Percentiles rank a stretch among this genome's conserved stretches.
These are phyloP conservation scores for Tetragonia tetragonoides DNA, from an alignment of 148 eudicot species.

Conservation along the genomic window DNA sequence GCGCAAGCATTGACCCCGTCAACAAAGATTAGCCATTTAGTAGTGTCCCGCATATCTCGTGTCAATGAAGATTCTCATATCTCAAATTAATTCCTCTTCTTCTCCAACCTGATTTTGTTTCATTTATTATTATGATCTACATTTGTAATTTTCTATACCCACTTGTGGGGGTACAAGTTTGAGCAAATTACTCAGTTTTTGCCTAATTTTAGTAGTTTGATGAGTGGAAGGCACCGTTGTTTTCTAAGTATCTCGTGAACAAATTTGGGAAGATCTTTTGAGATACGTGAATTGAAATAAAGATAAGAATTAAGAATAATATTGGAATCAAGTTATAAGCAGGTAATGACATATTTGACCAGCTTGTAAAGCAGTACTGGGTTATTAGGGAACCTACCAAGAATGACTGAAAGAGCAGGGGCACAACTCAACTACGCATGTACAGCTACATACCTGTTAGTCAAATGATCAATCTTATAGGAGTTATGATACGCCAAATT, in stretches of 20 bases:
- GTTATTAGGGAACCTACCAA: no score
- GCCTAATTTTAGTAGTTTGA: background rate
- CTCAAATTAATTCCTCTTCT: background rate
- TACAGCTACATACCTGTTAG: no score
- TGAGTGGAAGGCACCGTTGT: background rate
- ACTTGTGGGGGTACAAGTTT: background rate
- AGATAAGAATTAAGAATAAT: background rate
- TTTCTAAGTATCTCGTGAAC: conserved; percentile 3
- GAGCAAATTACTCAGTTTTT: background rate
- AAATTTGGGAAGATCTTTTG: conserved; percentile 4
- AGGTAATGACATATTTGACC: background rate
- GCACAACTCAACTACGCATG: no score
- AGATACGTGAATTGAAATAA: background rate
- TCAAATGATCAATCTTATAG: no score
- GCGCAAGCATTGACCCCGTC: no score
- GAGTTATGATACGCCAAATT: background rate
- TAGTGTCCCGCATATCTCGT: background rate
- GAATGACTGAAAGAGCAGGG: no score
- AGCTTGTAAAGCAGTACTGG: background rate
- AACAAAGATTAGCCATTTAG: no score
- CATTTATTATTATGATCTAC: background rate
- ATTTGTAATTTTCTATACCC: no score
- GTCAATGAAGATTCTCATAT: background rate
- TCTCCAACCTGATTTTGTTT: background rate
- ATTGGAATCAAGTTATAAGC: background rate